Percentiles rank a stretch among this genome's conserved stretches.
These are phyloP conservation scores for Metarhizium album DNA, from an alignment of 2,329 filamentous ascomycete genomes.

Conservation along the genomic window DNA sequence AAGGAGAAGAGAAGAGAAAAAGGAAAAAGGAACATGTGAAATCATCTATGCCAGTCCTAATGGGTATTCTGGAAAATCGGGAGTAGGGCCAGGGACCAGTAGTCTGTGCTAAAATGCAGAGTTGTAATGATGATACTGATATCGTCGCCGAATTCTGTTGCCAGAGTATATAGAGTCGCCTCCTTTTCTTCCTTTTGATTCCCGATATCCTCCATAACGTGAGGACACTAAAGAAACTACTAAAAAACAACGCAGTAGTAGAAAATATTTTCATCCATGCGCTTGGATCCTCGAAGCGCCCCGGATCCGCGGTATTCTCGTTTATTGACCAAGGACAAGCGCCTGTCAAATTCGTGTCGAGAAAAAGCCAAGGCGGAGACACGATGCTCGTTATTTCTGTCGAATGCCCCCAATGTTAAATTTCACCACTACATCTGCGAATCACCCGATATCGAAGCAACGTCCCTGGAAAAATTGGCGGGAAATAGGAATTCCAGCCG, in stretches of 20 bases:
- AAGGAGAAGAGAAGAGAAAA: too few species aligned
- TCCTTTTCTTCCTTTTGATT: constrained; percentile 10
- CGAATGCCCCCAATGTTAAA: too few species aligned
- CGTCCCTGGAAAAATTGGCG: background rate
- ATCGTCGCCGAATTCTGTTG: constrained; percentile 23
- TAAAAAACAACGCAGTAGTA: constrained; percentile 2
- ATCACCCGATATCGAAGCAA: background rate
- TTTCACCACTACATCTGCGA: too few species aligned
- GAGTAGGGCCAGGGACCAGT: constrained; percentile 5
- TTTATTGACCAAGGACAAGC: too few species aligned
- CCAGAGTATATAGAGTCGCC: constrained; percentile 18
- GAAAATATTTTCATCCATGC: background rate
- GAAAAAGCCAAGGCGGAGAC: too few species aligned
- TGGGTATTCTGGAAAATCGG: constrained; percentile 3
- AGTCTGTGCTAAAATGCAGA: background rate
- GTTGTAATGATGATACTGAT: constrained; percentile 2
- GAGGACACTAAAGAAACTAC: constrained; percentile 6
- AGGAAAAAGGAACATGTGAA: background rate
- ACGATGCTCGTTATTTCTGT: too few species aligned
- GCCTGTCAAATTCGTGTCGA: too few species aligned
- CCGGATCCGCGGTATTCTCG: too few species aligned
- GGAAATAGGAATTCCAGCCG: background rate
- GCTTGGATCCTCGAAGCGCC: too few species aligned
- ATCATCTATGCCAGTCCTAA: background rate
- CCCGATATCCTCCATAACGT: constrained; percentile 1